A percentile compares a stretch with the other conserved stretches of the same genome.
phyloP scores from a whole-genome alignment of 2,329 filamentous ascomycete genomes.

The Apiospora koreana region DNA sequence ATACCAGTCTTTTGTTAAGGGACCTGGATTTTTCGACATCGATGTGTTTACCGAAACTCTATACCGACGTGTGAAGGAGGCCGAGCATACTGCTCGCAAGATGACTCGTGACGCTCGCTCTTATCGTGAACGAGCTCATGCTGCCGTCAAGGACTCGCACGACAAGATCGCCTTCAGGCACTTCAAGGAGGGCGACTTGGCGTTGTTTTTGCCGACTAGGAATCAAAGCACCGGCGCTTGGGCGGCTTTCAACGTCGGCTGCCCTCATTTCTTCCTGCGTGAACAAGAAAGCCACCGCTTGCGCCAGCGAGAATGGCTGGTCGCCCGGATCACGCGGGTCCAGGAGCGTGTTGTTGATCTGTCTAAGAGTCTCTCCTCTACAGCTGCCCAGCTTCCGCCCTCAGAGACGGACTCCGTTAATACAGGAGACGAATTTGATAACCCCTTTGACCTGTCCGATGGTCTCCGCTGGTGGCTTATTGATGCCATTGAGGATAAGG shows the following conservation, averaged over 20 bases:
- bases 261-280: constrained; percentile 93
- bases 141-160: constrained; percentile 79
- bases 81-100: constrained; percentile 90
- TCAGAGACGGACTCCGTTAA: constrained; percentile 51
- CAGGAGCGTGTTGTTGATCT: constrained; percentile 94
- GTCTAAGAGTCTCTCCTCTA: constrained; percentile 67
- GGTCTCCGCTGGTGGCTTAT: constrained; percentile 95
- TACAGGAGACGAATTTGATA: constrained; percentile 78
- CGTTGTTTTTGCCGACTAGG: constrained; percentile 88
- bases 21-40: constrained; percentile 77
- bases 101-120: constrained; percentile 85
- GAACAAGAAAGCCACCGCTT: constrained; percentile 90
- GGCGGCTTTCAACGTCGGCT: constrained; percentile 98
- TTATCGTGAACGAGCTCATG: constrained; percentile 85
- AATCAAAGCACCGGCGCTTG: constrained; percentile 94
- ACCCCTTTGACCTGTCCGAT: constrained; percentile 94
- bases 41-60: constrained; percentile 84
- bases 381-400: constrained; percentile 39
- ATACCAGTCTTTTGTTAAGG: constrained; percentile 74
- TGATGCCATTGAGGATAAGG: constrained; percentile 90
- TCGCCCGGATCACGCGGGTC: constrained; percentile 87
- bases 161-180: constrained; percentile 95
- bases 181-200: constrained; percentile 95
- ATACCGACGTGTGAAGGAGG: constrained; percentile 87
- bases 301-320: constrained; percentile 87